These are phyloP conservation scores for Paecilomyces niveus DNA, from an alignment of 2,329 filamentous ascomycete species.

Conservation along the genomic window DNA sequence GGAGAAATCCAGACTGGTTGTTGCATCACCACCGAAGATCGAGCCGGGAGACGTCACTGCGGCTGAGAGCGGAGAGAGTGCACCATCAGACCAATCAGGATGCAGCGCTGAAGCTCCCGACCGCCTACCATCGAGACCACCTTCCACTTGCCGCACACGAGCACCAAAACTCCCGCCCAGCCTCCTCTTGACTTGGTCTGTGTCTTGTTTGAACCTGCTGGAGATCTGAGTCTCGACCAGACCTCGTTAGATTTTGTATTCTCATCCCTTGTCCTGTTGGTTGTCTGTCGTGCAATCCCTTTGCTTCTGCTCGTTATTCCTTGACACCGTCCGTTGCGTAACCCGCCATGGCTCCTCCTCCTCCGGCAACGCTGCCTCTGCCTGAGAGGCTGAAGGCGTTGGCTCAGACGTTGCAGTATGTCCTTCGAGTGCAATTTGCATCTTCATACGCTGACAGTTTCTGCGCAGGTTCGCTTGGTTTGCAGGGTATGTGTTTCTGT, in stretches of 20 bases:
- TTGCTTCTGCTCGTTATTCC: not conserved
- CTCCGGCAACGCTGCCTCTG: slow-evolving; percentile 61
- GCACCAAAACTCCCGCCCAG: not conserved
- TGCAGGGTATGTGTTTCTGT: slow-evolving; percentile 57
- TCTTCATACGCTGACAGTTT: slow-evolving; percentile 22
- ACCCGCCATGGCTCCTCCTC: slow-evolving; percentile 63
- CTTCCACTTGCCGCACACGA: slow-evolving; percentile 3
- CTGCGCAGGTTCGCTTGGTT: slow-evolving; percentile 62
- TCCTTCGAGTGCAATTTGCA: slow-evolving; percentile 30
- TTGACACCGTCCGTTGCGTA: slow-evolving; percentile 3
- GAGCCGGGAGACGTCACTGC: slow-evolving; percentile 9
- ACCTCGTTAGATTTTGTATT: not conserved
- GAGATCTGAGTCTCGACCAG: not conserved
- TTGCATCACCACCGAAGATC: not conserved
- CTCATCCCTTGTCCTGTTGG: not conserved
- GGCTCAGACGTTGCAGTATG: slow-evolving; percentile 84
- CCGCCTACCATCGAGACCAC: not conserved
- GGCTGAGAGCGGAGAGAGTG: slow-evolving; percentile 3
- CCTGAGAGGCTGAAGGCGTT: slow-evolving; percentile 68
- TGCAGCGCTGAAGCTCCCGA: not conserved
- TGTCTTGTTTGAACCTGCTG: not conserved
- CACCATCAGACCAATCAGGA: slow-evolving; percentile 4
- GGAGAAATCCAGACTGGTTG: not conserved
- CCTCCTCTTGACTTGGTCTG: not conserved
- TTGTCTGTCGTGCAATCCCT: not conserved